Evolutionary conservation across 805 yeast species (phyloP), one percentile per base, ranked within the genome.

Genomic region (Wickerhamiella galacta): DNA sequence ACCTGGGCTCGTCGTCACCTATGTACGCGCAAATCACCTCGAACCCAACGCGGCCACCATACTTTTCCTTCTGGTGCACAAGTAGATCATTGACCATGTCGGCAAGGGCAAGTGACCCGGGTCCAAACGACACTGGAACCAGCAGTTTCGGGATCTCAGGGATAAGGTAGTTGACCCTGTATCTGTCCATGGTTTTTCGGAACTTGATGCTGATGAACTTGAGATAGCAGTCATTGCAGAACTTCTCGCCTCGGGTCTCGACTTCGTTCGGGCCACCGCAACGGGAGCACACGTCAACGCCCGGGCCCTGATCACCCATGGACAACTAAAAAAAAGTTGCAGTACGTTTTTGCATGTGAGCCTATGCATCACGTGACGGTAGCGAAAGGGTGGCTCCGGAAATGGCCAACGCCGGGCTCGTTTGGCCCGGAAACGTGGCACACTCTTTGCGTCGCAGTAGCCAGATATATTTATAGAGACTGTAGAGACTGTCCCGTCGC

Each of bases 131-230:
- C 3, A 77, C 46, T 2, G 85, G 69, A 3, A 81, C 48, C 18
- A 78, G 45, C 0, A 75, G 64, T 20, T 55, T 64, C 12, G 66
- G 70, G 2, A 49, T 36, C 10, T 49, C 57, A 27, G 48, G 38
- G 3, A 55, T 58, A 12, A 54, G 56, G 37, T 66, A 82, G 45
- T 73, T 67, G 16, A 78, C 85, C 47, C 80, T 78, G 56, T 67
- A 83, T 34, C 63, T 68, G 10, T 78, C 83, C 82, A 87, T 72
- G 47, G 66, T 77, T 47, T 76, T 78, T 39, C 93, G 63, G 53
- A 80, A 83, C 51, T 85, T 85, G 16, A 80, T 74, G 36, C 75
- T 64, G 23, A 85, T 61, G 49, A 81, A 85, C 38, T 72, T 64
- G 15, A 66, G 48, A 44, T 81, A 87, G 52, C 96, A 85, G 2